A percentile compares a stretch with the other conserved stretches of the same genome.
Conservation (phyloP, 768 basidiomycete genomes). For the Lentinula sp. region DNA sequence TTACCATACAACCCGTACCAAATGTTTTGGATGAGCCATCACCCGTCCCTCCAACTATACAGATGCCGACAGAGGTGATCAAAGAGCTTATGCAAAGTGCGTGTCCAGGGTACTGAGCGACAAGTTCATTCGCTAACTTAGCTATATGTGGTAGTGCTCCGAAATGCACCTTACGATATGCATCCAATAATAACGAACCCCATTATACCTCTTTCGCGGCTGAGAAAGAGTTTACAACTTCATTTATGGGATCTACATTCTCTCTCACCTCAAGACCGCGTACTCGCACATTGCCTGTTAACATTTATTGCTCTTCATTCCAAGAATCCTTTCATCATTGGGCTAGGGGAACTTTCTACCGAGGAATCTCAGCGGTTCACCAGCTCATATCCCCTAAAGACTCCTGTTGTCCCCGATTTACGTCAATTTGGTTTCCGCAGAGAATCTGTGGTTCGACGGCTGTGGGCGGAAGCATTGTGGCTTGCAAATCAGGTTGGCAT, state of each 20-base stretch:
- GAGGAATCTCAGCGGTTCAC: not conserved
- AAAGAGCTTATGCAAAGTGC: conserved; percentile 6
- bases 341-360: not conserved
- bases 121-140: not conserved
- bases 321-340: conserved; percentile 7
- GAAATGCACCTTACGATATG: not conserved
- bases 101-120: not conserved
- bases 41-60: not conserved
- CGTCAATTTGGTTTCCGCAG: not conserved
- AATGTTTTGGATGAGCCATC: not conserved
- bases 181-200: not conserved
- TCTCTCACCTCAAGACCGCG: conserved; percentile 3
- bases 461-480: conserved; percentile 2
- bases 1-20: not conserved
- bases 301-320: conserved; percentile 1
- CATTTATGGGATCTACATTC: conserved; percentile 3
- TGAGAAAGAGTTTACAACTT: not conserved
- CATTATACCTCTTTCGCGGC: not conserved
- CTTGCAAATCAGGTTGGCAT: not conserved
- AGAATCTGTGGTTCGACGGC: not conserved
- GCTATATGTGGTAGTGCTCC: not conserved
- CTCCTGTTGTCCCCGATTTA: not conserved
- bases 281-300: conserved; percentile 7
- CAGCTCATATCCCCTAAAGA: not conserved
- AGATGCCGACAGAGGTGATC: not conserved